These are phyloP conservation scores for Acanthamoeba lenticulata DNA, from an alignment of 208 protist species.

Conservation along the genomic window DNA sequence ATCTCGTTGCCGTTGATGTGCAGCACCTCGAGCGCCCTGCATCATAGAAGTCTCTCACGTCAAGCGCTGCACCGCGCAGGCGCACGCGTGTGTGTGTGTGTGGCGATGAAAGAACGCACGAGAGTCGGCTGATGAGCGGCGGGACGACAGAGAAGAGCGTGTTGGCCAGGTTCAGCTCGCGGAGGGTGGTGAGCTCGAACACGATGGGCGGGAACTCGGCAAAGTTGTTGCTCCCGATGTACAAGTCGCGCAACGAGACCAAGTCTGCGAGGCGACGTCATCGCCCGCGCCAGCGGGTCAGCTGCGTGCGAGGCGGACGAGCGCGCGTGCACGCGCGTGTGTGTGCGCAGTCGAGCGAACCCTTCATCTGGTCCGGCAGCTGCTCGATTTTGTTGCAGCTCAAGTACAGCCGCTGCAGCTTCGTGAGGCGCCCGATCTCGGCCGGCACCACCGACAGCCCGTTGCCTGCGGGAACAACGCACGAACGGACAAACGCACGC, in stretches of 20 bases:
- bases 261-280: not conserved
- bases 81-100: no score
- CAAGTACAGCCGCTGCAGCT: not conserved
- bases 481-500: not conserved
- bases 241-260: not conserved
- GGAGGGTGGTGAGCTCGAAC: constrained; percentile 5
- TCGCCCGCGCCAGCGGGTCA: not conserved
- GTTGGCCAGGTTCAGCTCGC: constrained; percentile 12
- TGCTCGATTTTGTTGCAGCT: not conserved
- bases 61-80: not conserved
- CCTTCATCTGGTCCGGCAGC: not conserved
- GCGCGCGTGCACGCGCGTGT: no score
- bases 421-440: not conserved
- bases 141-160: not conserved
- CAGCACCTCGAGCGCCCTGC: not conserved
- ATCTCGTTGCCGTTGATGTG: constrained; percentile 31
- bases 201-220: not conserved
- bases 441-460: not conserved
- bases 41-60: not conserved
- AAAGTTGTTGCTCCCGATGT: not conserved
- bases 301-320: not conserved
- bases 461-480: not conserved
- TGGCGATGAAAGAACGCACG: not conserved
- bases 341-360: not conserved
- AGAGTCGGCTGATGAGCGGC: not conserved